phyloP scores from a whole-genome alignment of 768 basidiomycete genomes.

The Albatrellus ellisii region DNA sequence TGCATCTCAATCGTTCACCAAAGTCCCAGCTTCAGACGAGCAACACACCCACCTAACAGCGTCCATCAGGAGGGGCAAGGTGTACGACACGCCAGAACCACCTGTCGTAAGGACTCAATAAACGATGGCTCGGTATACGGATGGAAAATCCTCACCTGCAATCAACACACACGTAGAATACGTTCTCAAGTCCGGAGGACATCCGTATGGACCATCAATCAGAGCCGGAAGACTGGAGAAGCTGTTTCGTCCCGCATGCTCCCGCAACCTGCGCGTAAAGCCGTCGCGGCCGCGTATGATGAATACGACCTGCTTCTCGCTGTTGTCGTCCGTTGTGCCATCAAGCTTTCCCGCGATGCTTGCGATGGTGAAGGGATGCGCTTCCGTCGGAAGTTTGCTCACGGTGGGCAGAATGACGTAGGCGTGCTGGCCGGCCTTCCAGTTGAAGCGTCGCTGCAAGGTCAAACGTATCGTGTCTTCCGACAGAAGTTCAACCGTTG shows the following conservation, averaged over 20 bases:
- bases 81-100: slow-evolving; percentile 35
- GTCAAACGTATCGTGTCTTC: slow-evolving; percentile 32
- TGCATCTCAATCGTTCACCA: too few relatives aligned
- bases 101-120: slow-evolving; percentile 19
- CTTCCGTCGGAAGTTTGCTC: slow-evolving; percentile 29
- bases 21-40: too few relatives aligned
- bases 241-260: slow-evolving; percentile 20
- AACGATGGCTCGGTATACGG: not conserved
- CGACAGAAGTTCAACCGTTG: slow-evolving; percentile 28
- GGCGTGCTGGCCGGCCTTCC: slow-evolving; percentile 37
- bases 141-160: slow-evolving; percentile 12
- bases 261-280: slow-evolving; percentile 31
- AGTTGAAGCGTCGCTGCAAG: slow-evolving; percentile 25
- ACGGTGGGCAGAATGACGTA: slow-evolving; percentile 33
- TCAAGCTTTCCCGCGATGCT: slow-evolving; percentile 24
- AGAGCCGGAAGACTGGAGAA: slow-evolving; percentile 24
- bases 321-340: slow-evolving; percentile 13
- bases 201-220: slow-evolving; percentile 40
- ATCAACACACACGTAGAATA: slow-evolving; percentile 31
- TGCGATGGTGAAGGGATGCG: slow-evolving; percentile 38
- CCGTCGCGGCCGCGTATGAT: slow-evolving; percentile 38
- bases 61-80: slow-evolving; percentile 28
- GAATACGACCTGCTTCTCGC: slow-evolving; percentile 30
- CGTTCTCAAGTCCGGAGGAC: slow-evolving; percentile 24
- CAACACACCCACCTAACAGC: slow-evolving; percentile 23